Base-by-base conservation (phyloP, 2,329 filamentous ascomycete species). In the Aspergillus fijiensis region DNA sequence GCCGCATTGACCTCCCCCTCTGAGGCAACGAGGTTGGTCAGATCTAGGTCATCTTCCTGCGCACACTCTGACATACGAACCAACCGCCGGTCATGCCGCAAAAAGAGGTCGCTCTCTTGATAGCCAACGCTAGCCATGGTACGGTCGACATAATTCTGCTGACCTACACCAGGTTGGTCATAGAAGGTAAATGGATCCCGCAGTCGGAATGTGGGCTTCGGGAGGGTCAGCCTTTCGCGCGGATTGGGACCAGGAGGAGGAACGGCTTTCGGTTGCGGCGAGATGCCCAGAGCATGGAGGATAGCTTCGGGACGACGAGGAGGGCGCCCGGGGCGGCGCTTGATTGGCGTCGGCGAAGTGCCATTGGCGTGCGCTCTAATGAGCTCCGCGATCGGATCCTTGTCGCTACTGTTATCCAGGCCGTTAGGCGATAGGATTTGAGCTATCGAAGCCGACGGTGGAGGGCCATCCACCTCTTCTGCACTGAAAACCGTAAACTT, bases 111-210 rank as follows among this genome's bases (percentile, higher is more conserved):
- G 69, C 90, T 96, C 78, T 97, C 92, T 77, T 97, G 94, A 72
- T 96, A 98, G 55, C 94, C 94, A 51, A 96, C 90, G 69, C 92
- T 94, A 67, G 93, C 93, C 93, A 98, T 96, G 1, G 91, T 90
- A 72, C 95, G 92, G 76, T 97, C 94, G 51, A 98, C 93, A 75
- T 96, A 98, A 70, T 94, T 90, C 61, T 91, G 88, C 72, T 94
- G 90, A 48, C 92, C 91, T 64, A 90, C 87, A 1, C 88, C 89
- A 74, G 95, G 92, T 73, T 92, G 90, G 75, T 97, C 94, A 64
- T 80, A 82, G 47, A 76, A 76, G 14, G 73, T 68, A 60, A 81
- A 82, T 2, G 80, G 79, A 60, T 82, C 80, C 39, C 76, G 73
- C n/a, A 76, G 63, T 48, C 74, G 73, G 59, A 81, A 82, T 1